Conservation (phyloP, 1,139 yeast genomes). For the Schwanniomyces etchellsii region DNA sequence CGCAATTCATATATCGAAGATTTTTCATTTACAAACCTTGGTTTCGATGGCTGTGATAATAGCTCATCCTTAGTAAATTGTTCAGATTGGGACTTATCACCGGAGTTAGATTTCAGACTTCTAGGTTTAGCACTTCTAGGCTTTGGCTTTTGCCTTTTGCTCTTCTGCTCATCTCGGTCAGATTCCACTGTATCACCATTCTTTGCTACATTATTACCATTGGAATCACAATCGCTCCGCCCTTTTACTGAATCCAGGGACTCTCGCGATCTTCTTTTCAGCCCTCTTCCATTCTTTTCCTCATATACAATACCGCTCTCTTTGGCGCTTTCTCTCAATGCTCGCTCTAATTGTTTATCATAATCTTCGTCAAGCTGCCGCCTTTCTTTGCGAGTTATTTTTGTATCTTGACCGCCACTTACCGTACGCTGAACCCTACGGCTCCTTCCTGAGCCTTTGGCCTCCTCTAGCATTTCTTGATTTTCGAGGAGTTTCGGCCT, state of each 20-base stretch:
- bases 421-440: slow-evolving; percentile 6
- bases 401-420: slow-evolving; percentile 10
- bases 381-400: slow-evolving; percentile 26
- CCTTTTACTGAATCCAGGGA: slow-evolving; percentile 5
- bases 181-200: slow-evolving; percentile 8
- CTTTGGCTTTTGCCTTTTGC: slow-evolving; percentile 8
- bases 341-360: slow-evolving; percentile 64
- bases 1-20: slow-evolving; percentile 77
- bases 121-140: slow-evolving; percentile 8
- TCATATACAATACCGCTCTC: slow-evolving; percentile 20
- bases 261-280: slow-evolving; percentile 21
- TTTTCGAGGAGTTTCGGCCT: slow-evolving; percentile 37
- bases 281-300: slow-evolving; percentile 5
- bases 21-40: slow-evolving; percentile 73
- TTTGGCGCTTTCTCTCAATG: slow-evolving; percentile 65
- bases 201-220: slow-evolving; percentile 2
- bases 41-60: slow-evolving; percentile 67
- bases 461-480: slow-evolving; percentile 9
- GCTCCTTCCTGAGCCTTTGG: slow-evolving; percentile 10
- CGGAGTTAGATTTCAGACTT: slow-evolving; percentile 8
- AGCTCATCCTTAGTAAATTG: slow-evolving; percentile 31
- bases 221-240: slow-evolving; percentile 4
- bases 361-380: slow-evolving; percentile 48
- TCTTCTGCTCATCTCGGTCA: slow-evolving; percentile 9
- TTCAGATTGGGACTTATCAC: slow-evolving; percentile 4